These are phyloP conservation scores for Talaromyces sp. DNA, from an alignment of 2,329 filamentous ascomycete genomes.

Conservation along the genomic window DNA sequence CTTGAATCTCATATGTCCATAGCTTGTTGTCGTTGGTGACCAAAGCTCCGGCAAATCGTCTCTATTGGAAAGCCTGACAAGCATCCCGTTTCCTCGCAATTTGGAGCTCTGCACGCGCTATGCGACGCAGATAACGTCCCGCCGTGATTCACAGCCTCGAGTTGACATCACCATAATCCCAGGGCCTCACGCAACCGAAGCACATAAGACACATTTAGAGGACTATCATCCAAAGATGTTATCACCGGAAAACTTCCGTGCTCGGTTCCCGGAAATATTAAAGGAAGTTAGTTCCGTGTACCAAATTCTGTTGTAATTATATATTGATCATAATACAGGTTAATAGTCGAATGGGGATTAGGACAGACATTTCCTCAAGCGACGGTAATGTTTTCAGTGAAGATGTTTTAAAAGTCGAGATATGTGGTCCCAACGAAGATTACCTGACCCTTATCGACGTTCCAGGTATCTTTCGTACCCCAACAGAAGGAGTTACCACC, in stretches of 20 bases:
- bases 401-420: constrained; percentile 38
- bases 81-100: constrained; percentile 33
- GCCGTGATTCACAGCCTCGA: constrained; percentile 16
- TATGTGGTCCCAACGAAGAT: constrained; percentile 34
- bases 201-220: constrained; percentile 1
- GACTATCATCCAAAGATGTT: constrained; percentile 1
- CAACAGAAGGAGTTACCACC: constrained; percentile 27
- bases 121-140: constrained; percentile 43
- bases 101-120: constrained; percentile 38
- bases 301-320: not conserved
- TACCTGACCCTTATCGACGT: constrained; percentile 42
- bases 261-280: not conserved
- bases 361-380: constrained; percentile 1
- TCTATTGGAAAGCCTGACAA: constrained; percentile 72
- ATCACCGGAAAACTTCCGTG: not conserved
- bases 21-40: constrained; percentile 96
- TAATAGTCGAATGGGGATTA: constrained; percentile 3
- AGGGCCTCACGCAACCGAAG: constrained; percentile 16
- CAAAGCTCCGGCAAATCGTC: constrained; percentile 99
- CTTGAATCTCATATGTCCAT: constrained; percentile 28
- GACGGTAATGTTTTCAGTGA: constrained; percentile 4
- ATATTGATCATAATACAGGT: not conserved
- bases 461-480: constrained; percentile 40
- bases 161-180: constrained; percentile 33
- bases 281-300: constrained; percentile 8